phyloP scores from a whole-genome alignment of 257 asterid species.

The Solanum pimpinellifolium region DNA sequence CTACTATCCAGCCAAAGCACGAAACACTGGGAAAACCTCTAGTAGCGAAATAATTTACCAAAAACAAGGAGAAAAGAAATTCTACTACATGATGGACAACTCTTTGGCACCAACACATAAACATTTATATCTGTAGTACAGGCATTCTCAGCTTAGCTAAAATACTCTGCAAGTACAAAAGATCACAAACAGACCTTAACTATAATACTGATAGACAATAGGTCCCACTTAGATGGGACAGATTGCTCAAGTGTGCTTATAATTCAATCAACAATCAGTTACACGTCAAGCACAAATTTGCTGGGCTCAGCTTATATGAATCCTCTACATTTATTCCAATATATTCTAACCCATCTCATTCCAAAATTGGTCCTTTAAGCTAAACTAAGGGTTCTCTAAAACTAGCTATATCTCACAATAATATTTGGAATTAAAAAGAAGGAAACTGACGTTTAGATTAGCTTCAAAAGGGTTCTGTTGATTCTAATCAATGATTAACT shows the following conservation, averaged over 20 bases:
- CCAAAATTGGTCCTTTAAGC: neutral
- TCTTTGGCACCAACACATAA: neutral
- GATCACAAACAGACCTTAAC: neutral
- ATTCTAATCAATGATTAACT: neutral
- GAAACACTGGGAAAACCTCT: neutral
- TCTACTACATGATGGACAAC: neutral
- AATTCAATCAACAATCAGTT: neutral
- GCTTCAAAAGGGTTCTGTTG: neutral
- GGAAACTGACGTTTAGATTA: neutral
- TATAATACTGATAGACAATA: neutral
- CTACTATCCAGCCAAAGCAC: neutral
- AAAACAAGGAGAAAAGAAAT: neutral
- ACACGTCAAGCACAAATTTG: neutral
- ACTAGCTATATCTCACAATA: neutral
- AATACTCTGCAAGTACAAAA: neutral
- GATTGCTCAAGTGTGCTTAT: neutral
- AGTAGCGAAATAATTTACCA: neutral
- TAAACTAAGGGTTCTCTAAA: neutral
- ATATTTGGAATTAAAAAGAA: neutral
- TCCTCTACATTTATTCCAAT: neutral
- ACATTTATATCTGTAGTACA: neutral
- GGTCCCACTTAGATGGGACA: neutral
- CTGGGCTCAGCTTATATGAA: neutral
- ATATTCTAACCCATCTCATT: neutral
- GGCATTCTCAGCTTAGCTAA: neutral